Conservation (phyloP, 2,329 filamentous ascomycete genomes). For the Exophiala phaeomuriformis region DNA sequence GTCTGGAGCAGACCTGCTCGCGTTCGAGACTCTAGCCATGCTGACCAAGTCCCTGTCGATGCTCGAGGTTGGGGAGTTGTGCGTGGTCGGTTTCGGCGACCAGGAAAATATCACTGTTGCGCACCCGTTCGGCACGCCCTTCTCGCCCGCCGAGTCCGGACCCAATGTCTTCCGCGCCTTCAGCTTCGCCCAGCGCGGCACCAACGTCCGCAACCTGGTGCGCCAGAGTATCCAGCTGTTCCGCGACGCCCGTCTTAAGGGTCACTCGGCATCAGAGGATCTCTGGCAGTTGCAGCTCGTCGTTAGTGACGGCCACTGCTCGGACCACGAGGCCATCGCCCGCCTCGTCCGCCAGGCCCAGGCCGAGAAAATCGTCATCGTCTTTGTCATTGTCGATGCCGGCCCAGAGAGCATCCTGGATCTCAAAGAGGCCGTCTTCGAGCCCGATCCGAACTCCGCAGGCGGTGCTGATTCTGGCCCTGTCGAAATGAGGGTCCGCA, state of each 20-base stretch:
- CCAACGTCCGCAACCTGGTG: constrained; percentile 74
- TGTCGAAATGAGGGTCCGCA: constrained; percentile 62
- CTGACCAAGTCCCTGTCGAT: constrained; percentile 80
- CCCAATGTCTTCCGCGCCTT: constrained; percentile 80
- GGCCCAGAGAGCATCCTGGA: constrained; percentile 60
- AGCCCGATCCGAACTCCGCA: constrained; percentile 45
- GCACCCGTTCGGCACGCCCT: constrained; percentile 76
- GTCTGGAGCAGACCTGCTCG: constrained; percentile 65
- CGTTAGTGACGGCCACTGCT: constrained; percentile 87
- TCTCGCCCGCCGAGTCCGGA: constrained; percentile 66
- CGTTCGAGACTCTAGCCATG: constrained; percentile 89
- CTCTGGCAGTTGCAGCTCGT: constrained; percentile 94
- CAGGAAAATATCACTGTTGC: constrained; percentile 65
- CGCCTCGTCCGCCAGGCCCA: constrained; percentile 77
- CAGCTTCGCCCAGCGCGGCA: constrained; percentile 75
- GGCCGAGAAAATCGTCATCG: constrained; percentile 93
- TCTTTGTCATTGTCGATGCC: constrained; percentile 91
- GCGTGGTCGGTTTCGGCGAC: constrained; percentile 80
- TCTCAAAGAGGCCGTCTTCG: constrained; percentile 78
- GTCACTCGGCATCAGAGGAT: constrained; percentile 50
- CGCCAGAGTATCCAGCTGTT: constrained; percentile 73
- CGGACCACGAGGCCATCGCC: constrained; percentile 76
- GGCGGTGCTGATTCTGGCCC: constrained; percentile 43
- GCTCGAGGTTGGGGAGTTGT: constrained; percentile 92
- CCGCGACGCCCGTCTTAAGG: constrained; percentile 61